A percentile compares a stretch with the other conserved stretches of the same genome.
These are phyloP conservation scores for Penicillium sp. DNA, from an alignment of 2,329 filamentous ascomycete genomes.

Conservation along the genomic window DNA sequence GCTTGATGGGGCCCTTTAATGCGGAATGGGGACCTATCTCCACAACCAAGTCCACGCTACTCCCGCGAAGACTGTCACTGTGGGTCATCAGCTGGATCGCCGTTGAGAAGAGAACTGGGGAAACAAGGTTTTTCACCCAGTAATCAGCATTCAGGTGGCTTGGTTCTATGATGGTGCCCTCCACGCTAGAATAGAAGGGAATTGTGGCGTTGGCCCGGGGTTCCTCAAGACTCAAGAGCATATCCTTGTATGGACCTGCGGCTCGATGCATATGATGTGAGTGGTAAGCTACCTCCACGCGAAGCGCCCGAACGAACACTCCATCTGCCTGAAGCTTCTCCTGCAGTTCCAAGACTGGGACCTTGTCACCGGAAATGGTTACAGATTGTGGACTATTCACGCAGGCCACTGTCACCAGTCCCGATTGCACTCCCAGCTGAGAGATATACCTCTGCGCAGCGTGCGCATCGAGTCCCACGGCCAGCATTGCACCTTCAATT, in stretches of 20 bases:
- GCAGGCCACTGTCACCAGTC: conserved; percentile 29
- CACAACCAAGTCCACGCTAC: background rate
- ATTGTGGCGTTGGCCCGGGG: no score
- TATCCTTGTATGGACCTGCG: no score
- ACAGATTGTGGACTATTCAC: conserved; percentile 45
- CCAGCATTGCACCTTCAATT: conserved; percentile 28
- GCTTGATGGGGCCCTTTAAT: background rate
- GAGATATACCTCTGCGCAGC: conserved; percentile 13
- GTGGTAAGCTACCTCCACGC: conserved; percentile 48
- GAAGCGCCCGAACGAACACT: conserved; percentile 43
- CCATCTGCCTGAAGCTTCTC: conserved; percentile 33
- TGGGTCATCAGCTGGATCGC: no score
- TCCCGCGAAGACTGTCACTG: background rate
- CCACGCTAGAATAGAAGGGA: no score
- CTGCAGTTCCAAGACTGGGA: conserved; percentile 34
- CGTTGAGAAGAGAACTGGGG: no score
- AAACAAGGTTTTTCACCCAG: background rate
- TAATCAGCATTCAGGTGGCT: background rate
- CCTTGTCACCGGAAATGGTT: conserved; percentile 49
- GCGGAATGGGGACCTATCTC: background rate
- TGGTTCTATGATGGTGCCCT: no score
- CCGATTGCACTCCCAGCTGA: background rate
- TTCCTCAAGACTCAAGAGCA: no score
- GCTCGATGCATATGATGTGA: conserved; percentile 39
- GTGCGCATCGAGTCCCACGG: conserved; percentile 21